Conservation (phyloP, 306 rosid species). For the Rubus parviflorus region DNA sequence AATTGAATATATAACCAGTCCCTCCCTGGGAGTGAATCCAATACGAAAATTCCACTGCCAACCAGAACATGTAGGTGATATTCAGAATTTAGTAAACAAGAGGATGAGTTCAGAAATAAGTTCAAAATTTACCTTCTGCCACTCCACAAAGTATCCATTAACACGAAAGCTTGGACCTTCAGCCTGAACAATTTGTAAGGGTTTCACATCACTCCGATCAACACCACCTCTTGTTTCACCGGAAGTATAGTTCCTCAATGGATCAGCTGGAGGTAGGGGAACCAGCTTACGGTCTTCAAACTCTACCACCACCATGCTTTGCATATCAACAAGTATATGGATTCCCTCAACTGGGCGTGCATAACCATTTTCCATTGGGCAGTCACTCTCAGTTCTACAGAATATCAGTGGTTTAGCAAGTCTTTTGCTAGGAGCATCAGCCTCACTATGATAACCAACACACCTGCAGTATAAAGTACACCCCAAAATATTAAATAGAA, state of each 20-base stretch:
- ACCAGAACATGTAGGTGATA: slow-evolving; percentile 15
- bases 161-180: slow-evolving; percentile 98
- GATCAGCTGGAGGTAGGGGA: slow-evolving; percentile 93
- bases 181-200: slow-evolving; percentile 75
- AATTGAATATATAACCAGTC: slow-evolving; percentile 80
- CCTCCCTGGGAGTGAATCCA: slow-evolving; percentile 92
- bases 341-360: slow-evolving; percentile 96
- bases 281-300: slow-evolving; percentile 90
- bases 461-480: slow-evolving; percentile 57
- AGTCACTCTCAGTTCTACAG: slow-evolving; percentile 91
- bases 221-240: slow-evolving; percentile 89
- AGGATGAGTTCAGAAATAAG: slow-evolving; percentile 15
- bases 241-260: slow-evolving; percentile 84
- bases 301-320: slow-evolving; percentile 81
- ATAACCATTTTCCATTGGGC: slow-evolving; percentile 96
- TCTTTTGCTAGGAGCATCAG: slow-evolving; percentile 81
- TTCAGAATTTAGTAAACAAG: not conserved
- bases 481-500: not conserved
- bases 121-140: slow-evolving; percentile 78
- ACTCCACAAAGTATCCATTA: slow-evolving; percentile 72
- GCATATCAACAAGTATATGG: slow-evolving; percentile 82
- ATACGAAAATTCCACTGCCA: slow-evolving; percentile 90
- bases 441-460: slow-evolving; percentile 77
- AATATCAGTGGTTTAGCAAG: slow-evolving; percentile 87
- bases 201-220: slow-evolving; percentile 90